Evolutionary conservation across 2,329 filamentous ascomycete genomes (phyloP).

Genomic region (Monosporascus sp.): DNA sequence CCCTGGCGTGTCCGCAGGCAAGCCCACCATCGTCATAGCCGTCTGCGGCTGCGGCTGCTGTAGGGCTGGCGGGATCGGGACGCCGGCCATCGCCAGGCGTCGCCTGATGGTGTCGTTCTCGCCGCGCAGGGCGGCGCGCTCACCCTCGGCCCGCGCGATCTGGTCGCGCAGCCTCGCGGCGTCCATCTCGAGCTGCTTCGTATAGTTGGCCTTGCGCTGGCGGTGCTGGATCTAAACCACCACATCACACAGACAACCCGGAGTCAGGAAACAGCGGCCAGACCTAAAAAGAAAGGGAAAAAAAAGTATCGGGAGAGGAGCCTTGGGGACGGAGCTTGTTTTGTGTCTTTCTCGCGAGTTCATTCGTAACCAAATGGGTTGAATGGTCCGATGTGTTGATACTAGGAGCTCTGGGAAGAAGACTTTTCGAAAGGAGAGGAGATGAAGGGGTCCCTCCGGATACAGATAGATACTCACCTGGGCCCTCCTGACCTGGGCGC

Average conservation of each 20-base stretch:
- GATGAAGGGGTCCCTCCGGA: too few relatives aligned
- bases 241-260: too few relatives aligned
- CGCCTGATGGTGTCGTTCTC: constrained; percentile 40
- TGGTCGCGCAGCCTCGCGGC: constrained; percentile 40
- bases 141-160: constrained; percentile 37
- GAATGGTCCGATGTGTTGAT: too few relatives aligned
- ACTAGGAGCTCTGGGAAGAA: too few relatives aligned
- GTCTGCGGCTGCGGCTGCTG: background rate
- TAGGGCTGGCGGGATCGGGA: background rate
- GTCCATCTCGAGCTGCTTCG: constrained; percentile 48
- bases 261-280: too few relatives aligned
- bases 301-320: too few relatives aligned
- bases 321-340: too few relatives aligned
- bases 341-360: too few relatives aligned
- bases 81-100: constrained; percentile 24
- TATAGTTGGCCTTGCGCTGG: constrained; percentile 50
- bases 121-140: constrained; percentile 28
- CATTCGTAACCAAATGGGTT: too few relatives aligned
- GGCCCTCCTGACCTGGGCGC: constrained; percentile 47
- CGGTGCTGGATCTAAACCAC: constrained; percentile 40
- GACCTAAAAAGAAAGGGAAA: too few relatives aligned
- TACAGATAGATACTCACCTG: constrained; percentile 22
- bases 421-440: too few relatives aligned
- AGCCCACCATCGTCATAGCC: background rate
- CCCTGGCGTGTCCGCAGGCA: background rate